phyloP scores from a whole-genome alignment of 2,329 filamentous ascomycete genomes.

The Graphilbum fragrans region DNA sequence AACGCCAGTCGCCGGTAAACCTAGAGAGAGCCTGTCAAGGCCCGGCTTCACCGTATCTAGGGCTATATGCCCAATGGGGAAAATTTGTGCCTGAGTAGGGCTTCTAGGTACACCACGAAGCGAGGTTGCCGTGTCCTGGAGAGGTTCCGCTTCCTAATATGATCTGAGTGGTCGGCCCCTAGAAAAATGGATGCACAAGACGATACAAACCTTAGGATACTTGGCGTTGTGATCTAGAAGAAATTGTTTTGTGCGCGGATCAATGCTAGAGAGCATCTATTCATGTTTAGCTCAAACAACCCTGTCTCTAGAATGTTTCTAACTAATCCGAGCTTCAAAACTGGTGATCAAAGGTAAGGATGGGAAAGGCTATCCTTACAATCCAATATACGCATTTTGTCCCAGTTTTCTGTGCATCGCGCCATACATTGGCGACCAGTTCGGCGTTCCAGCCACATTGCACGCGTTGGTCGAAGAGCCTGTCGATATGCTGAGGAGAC shows the following conservation, averaged over 20 bases:
- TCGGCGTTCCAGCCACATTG: not conserved
- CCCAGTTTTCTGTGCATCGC: not conserved
- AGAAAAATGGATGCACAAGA: no score
- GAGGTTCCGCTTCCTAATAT: not conserved
- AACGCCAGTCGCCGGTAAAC: not conserved
- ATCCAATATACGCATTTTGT: not conserved
- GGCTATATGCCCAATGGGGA: not conserved
- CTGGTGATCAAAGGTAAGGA: no score
- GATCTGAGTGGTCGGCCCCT: not conserved
- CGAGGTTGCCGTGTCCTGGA: not conserved
- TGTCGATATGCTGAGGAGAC: not conserved
- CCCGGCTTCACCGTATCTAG: not conserved
- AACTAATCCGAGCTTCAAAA: no score
- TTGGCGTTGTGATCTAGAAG: not conserved
- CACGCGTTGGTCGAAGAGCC: not conserved
- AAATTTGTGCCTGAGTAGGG: not conserved
- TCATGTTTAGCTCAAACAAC: no score
- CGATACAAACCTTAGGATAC: not conserved
- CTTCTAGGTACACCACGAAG: not conserved
- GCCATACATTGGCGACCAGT: not conserved
- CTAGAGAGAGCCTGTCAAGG: not conserved
- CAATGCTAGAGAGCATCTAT: no score
- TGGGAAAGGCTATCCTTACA: not conserved
- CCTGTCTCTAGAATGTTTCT: no score
- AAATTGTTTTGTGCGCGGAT: no score